Evolutionary conservation across 768 basidiomycete species (phyloP).

Genomic region (Termitomyces sp.): DNA sequence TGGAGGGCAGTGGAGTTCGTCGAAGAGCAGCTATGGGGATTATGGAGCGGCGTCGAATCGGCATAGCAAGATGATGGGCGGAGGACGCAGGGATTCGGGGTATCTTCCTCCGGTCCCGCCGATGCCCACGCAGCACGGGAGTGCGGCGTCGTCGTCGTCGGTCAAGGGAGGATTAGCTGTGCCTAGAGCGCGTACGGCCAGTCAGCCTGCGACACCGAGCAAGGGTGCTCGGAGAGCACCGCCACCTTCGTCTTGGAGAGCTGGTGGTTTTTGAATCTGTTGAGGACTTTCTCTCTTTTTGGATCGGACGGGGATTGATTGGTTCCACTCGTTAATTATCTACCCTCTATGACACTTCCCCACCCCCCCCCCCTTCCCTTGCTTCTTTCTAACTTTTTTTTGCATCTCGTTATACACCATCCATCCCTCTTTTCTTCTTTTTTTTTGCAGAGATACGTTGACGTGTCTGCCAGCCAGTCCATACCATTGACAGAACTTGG

Average conservation of each 20-base stretch:
- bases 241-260: slow-evolving; percentile 64
- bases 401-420: neutral
- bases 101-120: slow-evolving; percentile 38
- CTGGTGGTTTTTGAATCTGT: slow-evolving; percentile 19
- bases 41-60: slow-evolving; percentile 39
- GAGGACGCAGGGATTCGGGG: slow-evolving; percentile 27
- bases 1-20: slow-evolving; percentile 43
- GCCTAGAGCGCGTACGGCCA: slow-evolving; percentile 35
- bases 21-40: slow-evolving; percentile 70
- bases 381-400: neutral
- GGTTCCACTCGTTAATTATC: slow-evolving; percentile 5
- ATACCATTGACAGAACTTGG: neutral
- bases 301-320: slow-evolving; percentile 1
- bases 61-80: slow-evolving; percentile 15
- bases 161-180: slow-evolving; percentile 7
- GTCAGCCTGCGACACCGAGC: slow-evolving; percentile 35
- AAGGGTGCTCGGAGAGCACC: slow-evolving; percentile 27
- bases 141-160: slow-evolving; percentile 5
- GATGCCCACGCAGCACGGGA: slow-evolving; percentile 21
- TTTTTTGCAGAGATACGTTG: neutral
- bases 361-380: neutral
- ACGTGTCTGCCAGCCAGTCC: slow-evolving; percentile 1
- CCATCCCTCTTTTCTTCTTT: neutral
- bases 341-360: neutral
- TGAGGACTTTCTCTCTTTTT: slow-evolving; percentile 6